A percentile compares a stretch with the other conserved stretches of the same genome.
These are phyloP conservation scores for Phytophthora europaea DNA, from an alignment of 352 stramenopile genomes.

Conservation along the genomic window DNA sequence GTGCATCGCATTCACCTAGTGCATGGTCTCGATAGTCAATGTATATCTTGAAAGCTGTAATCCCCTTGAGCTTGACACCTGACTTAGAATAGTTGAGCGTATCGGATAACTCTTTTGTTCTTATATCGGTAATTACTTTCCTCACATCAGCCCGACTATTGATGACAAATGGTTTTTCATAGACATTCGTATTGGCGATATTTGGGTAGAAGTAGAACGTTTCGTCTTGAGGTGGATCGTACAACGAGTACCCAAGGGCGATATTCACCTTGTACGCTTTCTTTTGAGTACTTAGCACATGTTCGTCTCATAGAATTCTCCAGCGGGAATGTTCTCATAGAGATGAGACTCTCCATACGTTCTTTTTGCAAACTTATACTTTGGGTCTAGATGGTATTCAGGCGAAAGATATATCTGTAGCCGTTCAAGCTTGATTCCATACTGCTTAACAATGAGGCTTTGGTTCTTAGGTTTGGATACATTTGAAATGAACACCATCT, in stretches of 20 bases:
- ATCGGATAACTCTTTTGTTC: background rate
- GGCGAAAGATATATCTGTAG: background rate
- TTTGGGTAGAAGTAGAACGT: background rate
- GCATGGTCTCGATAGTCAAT: background rate
- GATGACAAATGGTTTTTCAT: background rate
- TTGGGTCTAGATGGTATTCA: background rate
- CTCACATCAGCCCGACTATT: background rate
- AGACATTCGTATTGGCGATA: background rate
- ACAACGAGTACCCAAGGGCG: background rate
- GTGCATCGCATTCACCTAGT: background rate
- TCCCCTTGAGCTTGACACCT: background rate
- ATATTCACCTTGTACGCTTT: background rate
- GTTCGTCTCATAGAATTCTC: background rate
- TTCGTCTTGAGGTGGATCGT: background rate
- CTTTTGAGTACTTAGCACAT: background rate
- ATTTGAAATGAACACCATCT: slow-evolving; percentile 12
- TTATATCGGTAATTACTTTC: background rate
- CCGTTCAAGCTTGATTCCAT: background rate
- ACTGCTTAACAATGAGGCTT: background rate
- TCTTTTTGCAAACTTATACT: background rate
- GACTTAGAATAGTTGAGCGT: background rate
- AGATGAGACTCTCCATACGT: background rate
- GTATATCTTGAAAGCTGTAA: background rate
- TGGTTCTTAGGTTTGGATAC: slow-evolving; percentile 1
- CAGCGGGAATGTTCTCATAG: background rate